Base-by-base conservation (phyloP, 345 rosid genomes). In the Hibiscus trionum region DNA sequence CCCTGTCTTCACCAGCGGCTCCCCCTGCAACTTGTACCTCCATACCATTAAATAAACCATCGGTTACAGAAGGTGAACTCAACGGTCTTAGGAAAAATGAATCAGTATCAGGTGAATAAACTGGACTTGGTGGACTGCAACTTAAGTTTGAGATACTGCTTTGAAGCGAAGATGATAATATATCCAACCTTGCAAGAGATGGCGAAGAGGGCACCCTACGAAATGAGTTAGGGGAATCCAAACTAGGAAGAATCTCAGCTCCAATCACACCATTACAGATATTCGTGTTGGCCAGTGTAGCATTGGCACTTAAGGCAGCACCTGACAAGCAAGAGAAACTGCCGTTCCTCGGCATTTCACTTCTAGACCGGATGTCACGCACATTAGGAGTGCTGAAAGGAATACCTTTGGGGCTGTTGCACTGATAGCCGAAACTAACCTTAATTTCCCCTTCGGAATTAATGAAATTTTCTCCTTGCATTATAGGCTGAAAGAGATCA, bases 1-100 rank as follows among this genome's bases (percentile, higher is more conserved):
- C 97, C 69, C 97, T 86, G 81, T 90, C 99, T 81, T 95, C 97
- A 27, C 99, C 99, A 11, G 99, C 99, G 74, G 99, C 99, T 69
- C 99, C 99, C 15, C 97, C 99, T 2, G 99, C 99, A 66, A 90
- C 88, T 79, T 95, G 99, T 72, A 95, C 87, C 77, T 95, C 97
- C 81, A 73, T 80, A 46, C 87, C 82, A 75, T 81, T 87, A 50
- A 86, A 89, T 80, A 90, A 92, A 61, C 92, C 85, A 71, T 95
- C 97, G 71, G 75, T 85, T 69, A 82, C 81, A 12, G 86, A 83
- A 81, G 97, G 88, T 77, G 90, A 83, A 61, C 88, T 90, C 86
- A 77, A 72, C 7, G 91, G 71, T 21, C 80, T 86, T 67, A 85
- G 75, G 56, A 80, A 76, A 75, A 65, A 87, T 61, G 89, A 92